phyloP scores from a whole-genome alignment of 2,329 filamentous ascomycete genomes.

The Microcera coccophila region DNA sequence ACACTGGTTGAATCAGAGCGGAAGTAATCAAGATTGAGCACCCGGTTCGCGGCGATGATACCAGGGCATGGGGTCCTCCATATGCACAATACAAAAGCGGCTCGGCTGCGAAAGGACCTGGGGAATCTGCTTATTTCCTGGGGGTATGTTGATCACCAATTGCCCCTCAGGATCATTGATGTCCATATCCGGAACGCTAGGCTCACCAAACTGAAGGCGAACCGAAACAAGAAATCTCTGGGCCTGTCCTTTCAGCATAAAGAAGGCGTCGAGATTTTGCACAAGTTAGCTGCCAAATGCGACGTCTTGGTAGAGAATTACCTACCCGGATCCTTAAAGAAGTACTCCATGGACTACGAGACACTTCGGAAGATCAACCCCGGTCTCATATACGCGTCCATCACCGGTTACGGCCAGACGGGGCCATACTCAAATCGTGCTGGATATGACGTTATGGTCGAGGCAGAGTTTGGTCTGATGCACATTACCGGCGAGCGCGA shows the following conservation, averaged over 20 bases:
- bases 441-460: slow-evolving; percentile 99
- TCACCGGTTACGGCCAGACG: slow-evolving; percentile 95
- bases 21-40: slow-evolving; percentile 98
- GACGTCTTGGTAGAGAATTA: slow-evolving; percentile 98
- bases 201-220: slow-evolving; percentile 57
- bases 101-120: slow-evolving; percentile 61
- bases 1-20: slow-evolving; percentile 63
- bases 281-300: slow-evolving; percentile 76
- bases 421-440: slow-evolving; percentile 83
- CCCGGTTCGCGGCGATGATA: slow-evolving; percentile 86
- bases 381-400: slow-evolving; percentile 84
- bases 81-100: slow-evolving; percentile 73
- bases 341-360: slow-evolving; percentile 87
- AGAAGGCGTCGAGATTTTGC: slow-evolving; percentile 79
- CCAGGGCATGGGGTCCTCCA: slow-evolving; percentile 91
- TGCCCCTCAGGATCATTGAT: too few species aligned
- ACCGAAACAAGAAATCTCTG: slow-evolving; percentile 95
- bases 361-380: slow-evolving; percentile 80
- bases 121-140: slow-evolving; percentile 93
- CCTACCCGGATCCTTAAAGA: slow-evolving; percentile 80
- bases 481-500: slow-evolving; percentile 90
- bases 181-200: not conserved
- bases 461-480: slow-evolving; percentile 97
- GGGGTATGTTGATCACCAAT: slow-evolving; percentile 52
- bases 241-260: slow-evolving; percentile 86